Evolutionary conservation across 2,329 filamentous ascomycete genomes (phyloP).

Genomic region (Colletotrichum godetiae): DNA sequence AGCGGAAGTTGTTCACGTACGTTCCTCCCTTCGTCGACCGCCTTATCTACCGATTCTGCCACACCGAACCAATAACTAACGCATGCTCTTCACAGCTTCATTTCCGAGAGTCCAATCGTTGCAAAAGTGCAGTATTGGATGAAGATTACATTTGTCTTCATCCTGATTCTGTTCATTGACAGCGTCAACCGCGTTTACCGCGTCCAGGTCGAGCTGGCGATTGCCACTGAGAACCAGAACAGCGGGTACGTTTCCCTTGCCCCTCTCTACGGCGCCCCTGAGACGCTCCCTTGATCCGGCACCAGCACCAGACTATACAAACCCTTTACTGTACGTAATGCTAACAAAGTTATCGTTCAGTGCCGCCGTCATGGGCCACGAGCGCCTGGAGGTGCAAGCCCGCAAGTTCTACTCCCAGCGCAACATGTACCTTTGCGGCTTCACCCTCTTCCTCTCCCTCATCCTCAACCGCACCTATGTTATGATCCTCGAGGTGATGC

Average conservation of each 20-base stretch:
- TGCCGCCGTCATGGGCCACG: slow-evolving; percentile 83
- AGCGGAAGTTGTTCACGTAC: slow-evolving; percentile 84
- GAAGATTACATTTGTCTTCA: slow-evolving; percentile 99
- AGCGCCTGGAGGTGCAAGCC: slow-evolving; percentile 97
- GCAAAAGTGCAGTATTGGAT: slow-evolving; percentile 97
- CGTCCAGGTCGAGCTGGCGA: slow-evolving; percentile 88
- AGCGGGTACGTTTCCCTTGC: slow-evolving; percentile 56
- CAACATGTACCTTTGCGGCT: slow-evolving; percentile 99
- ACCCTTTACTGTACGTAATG: neutral
- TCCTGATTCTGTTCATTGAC: slow-evolving; percentile 97
- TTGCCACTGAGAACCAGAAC: slow-evolving; percentile 72
- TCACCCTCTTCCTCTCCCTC: slow-evolving; percentile 97
- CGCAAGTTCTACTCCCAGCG: slow-evolving; percentile 99
- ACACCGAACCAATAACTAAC: slow-evolving; percentile 16
- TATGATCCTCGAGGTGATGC: slow-evolving; percentile 92
- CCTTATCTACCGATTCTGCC: too few species aligned
- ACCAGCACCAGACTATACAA: neutral
- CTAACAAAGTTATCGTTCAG: slow-evolving; percentile 40
- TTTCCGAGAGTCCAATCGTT: slow-evolving; percentile 85
- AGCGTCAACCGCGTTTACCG: slow-evolving; percentile 86
- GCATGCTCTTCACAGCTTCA: slow-evolving; percentile 71
- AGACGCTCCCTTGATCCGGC: slow-evolving; percentile 11
- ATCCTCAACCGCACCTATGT: slow-evolving; percentile 99
- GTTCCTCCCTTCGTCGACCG: slow-evolving; percentile 40
- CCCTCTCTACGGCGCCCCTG: neutral